Evolutionary conservation across 208 protist species (phyloP), one percentile per base, ranked within the genome.

Genomic region (Trypanosoma congolense): DNA sequence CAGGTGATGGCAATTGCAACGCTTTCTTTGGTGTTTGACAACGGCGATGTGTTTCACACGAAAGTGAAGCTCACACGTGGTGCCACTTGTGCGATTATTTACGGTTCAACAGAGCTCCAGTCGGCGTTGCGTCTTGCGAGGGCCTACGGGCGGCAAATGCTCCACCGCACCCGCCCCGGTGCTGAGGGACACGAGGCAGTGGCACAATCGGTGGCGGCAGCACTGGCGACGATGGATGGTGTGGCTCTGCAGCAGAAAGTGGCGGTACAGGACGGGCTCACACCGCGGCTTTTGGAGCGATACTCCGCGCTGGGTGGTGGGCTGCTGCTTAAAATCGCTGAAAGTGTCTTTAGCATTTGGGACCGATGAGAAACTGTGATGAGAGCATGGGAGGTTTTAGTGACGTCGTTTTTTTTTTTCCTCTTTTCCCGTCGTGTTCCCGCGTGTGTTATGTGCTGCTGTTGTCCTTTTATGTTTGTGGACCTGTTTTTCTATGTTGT

Each of bases 1-100:
- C 95, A 98, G 67, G 84, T 97, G n/a, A 98, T 98, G 96, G 96
- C 96, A 36, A 95, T 98, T 58, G 92, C 85, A 33, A 98, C 96
- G 1, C 73, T 98, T 0, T 53, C 74, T n/a, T 64, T 66, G 47
- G 84, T 95, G 50, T 98, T 97, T 80, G 96, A 98, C 76, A 98
- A 98, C 79, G 38, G 61, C 30, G 61, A 92, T 40, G 94, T 97
- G 2, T 97, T 98, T 61, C 66, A 76, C 18, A 45, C 62, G 10
- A 93, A 92, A 53, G 95, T 98, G 3, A 98, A 98, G 80, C 93
- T 97, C 25, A 68, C 93, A 29, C 91, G 93, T 42, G 87, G 76
- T 3, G 60, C 67, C 40, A 79, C 88, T 18, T 87, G 78, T 61
- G 56, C 55, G 21, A 76, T 87, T 30, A 80, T 87, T 59, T 56